A percentile compares a stretch with the other conserved stretches of the same genome.
phyloP scores from a whole-genome alignment of 1,284 basidiomycete species.

The Entoloma clypeatum region DNA sequence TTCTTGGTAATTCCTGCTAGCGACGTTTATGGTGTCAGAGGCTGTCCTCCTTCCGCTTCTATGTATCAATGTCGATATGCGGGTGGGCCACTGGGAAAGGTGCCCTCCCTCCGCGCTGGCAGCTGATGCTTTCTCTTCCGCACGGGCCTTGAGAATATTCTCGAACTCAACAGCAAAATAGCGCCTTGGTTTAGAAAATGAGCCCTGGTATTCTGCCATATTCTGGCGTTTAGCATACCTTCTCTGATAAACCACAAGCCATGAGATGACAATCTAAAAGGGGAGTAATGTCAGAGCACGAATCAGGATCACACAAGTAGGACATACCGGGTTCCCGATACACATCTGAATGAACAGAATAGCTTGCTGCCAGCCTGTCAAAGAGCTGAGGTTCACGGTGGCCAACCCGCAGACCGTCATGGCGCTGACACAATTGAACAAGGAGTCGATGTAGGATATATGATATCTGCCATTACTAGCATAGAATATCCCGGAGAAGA shows the following conservation, averaged over 20 bases:
- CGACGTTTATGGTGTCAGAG: constrained; percentile 16
- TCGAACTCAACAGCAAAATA: constrained; percentile 77
- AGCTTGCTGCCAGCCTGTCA: constrained; percentile 75
- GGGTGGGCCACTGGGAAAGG: constrained; percentile 26
- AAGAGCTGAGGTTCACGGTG: constrained; percentile 67
- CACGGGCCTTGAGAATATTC: constrained; percentile 57
- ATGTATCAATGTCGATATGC: constrained; percentile 32
- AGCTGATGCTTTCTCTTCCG: constrained; percentile 29
- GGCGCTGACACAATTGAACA: constrained; percentile 74
- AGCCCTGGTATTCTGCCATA: constrained; percentile 9
- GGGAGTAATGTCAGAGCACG: constrained; percentile 5
- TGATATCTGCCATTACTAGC: constrained; percentile 65
- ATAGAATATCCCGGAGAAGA: constrained; percentile 72
- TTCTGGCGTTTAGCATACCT: constrained; percentile 39
- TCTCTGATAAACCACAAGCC: constrained; percentile 68
- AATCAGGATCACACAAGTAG: background rate
- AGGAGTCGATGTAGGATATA: constrained; percentile 68
- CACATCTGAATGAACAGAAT: constrained; percentile 73
- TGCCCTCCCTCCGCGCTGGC: constrained; percentile 20
- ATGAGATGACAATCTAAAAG: constrained; percentile 59
- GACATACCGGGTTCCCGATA: constrained; percentile 65
- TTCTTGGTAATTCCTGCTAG: constrained; percentile 1
- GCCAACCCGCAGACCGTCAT: constrained; percentile 78
- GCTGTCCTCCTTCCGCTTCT: constrained; percentile 20
- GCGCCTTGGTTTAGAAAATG: constrained; percentile 39